These are phyloP conservation scores for Geum urbanum DNA, from an alignment of 306 rosid species.

Conservation along the genomic window DNA sequence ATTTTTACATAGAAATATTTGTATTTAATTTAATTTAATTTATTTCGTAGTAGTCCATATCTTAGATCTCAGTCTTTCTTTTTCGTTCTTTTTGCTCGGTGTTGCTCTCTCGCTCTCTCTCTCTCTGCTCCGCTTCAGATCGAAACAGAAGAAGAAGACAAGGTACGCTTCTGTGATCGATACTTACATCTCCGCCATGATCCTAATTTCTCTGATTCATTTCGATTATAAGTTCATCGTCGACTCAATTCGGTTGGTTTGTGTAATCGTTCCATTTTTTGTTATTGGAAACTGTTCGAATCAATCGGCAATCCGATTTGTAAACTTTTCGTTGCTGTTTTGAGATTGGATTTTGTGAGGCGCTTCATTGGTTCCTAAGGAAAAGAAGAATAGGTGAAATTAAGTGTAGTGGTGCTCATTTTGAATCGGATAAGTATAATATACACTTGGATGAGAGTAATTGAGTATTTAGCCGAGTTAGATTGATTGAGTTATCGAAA, in stretches of 20 bases:
- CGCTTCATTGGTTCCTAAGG: conserved; percentile 21
- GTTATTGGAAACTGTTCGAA: conserved; percentile 3
- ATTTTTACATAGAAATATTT: neutral
- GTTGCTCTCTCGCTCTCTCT: conserved; percentile 21
- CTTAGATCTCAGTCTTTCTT: conserved; percentile 30
- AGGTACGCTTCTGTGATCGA: conserved; percentile 42
- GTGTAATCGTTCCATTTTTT: neutral
- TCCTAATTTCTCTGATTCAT: neutral
- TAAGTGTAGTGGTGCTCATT: neutral
- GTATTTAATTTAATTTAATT: conserved; percentile 10
- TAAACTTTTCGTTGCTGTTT: neutral
- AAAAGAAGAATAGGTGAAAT: conserved; percentile 9
- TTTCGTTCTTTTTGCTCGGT: conserved; percentile 24
- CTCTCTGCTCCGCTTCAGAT: conserved; percentile 40
- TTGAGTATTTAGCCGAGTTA: conserved; percentile 28
- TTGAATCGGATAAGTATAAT: neutral
- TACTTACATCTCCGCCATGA: conserved; percentile 11
- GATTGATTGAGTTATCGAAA: conserved; percentile 7
- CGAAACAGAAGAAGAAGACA: conserved; percentile 26
- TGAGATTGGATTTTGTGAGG: neutral
- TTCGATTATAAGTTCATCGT: neutral
- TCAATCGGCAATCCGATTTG: neutral
- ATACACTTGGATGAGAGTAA: neutral
- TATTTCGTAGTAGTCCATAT: conserved; percentile 4
- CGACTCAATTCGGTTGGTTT: neutral